Evolutionary conservation across 345 rosid species (phyloP), one percentile per base, ranked within the genome.

Genomic region (Firmiana major): DNA sequence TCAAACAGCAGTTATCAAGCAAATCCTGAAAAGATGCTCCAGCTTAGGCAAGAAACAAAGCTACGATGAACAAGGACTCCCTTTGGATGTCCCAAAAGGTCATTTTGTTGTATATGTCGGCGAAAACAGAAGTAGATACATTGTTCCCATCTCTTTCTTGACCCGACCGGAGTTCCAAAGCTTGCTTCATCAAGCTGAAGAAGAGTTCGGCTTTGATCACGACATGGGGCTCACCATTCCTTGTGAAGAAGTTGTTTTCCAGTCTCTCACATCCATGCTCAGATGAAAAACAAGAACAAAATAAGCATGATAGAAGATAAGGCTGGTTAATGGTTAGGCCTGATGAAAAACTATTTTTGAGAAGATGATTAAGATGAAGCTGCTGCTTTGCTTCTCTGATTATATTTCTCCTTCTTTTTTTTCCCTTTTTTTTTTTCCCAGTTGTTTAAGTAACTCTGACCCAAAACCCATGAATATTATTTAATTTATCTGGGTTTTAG

Each of bases 151-250:
- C 76, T 86, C 95, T 5, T 81, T 88, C 70, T 72, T 92, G 83
- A 87, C 86, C 60, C 87, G 90, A 79, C 95, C 95, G 3, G 91
- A 92, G 82, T 92, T 92, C 53, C 95, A 90, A 64, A 75, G 53
- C 78, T 79, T 92, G 80, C 90, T 92, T 43, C 90, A 87, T 42
- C 89, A 81, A 83, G 97, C 97, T 3, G 97, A 89, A 74, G 97
- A 92, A 77, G 97, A 90, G 74, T 92, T 88, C 72, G 97, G 97
- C 0, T 92, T 92, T 9, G 88, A 85, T 82, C 97, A 92, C 43
- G 92, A 90, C 15, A 90, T 89, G 93, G 97, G 97, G n/a, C 87
- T 92, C 34, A 92, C 94, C 31, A 87, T 92, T 63, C 97, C 97
- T 43, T 92, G 97, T 71, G 91, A 92, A 84, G 97, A 92, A 88